These are phyloP conservation scores for Capillidium rhysosporum DNA, from an alignment of 371 early-diverging fungal species.

Conservation along the genomic window DNA sequence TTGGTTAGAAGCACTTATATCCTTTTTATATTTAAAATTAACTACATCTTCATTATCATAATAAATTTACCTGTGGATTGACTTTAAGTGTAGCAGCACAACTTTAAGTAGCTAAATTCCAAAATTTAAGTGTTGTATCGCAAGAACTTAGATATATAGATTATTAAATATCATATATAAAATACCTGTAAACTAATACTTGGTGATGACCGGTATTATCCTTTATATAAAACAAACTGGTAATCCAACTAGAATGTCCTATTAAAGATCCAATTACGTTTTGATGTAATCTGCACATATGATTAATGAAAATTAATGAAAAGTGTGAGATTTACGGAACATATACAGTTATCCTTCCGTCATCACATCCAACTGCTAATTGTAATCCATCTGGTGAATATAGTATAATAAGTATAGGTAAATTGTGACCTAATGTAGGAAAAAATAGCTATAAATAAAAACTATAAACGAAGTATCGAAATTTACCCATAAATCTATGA, in stretches of 20 bases:
- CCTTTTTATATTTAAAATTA: not conserved
- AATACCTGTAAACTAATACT: not conserved
- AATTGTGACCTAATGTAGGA: not conserved
- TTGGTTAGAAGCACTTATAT: not conserved
- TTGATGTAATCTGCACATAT: not conserved
- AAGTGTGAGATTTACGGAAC: not conserved
- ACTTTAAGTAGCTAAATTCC: not conserved
- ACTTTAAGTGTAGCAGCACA: not conserved
- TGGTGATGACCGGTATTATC: conserved; percentile 1
- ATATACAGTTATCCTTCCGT: conserved; percentile 2
- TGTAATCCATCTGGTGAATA: not conserved
- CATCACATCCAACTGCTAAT: conserved; percentile 3
- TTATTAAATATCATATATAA: not conserved
- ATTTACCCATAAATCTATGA: not conserved
- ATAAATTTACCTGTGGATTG: not conserved
- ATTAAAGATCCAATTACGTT: not conserved
- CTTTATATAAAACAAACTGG: not conserved
- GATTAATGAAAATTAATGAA: not conserved
- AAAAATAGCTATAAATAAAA: not conserved
- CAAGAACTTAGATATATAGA: not conserved
- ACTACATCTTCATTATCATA: not conserved
- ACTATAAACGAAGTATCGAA: not conserved
- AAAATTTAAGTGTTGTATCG: conserved; percentile 3
- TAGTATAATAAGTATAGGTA: not conserved
- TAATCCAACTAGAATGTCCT: conserved; percentile 2